Percentiles rank a stretch among this genome's conserved stretches.
phyloP scores from a whole-genome alignment of 2,329 filamentous ascomycete species.

The Colletotrichum kahawae region DNA sequence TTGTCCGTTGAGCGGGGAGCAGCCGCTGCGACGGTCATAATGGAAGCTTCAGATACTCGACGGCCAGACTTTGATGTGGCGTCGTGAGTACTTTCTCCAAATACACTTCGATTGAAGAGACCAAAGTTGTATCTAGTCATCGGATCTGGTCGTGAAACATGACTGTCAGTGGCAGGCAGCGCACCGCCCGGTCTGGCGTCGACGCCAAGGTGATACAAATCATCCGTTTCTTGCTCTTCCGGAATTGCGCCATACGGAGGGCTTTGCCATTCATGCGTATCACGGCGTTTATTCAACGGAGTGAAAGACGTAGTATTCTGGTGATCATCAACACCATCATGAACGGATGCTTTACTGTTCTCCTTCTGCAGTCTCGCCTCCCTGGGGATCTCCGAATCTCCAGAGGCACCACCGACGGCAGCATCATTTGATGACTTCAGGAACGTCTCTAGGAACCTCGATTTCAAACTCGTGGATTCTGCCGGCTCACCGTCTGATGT shows the following conservation, averaged over 20 bases:
- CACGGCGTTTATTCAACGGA: slow-evolving; percentile 33
- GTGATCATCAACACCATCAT: neutral
- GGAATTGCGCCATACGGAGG: slow-evolving; percentile 20
- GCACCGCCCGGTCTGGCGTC: slow-evolving; percentile 32
- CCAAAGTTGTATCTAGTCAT: neutral
- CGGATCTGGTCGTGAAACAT: neutral
- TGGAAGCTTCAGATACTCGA: neutral
- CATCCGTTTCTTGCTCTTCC: neutral
- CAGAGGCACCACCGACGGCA: neutral
- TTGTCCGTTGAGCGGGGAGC: neutral
- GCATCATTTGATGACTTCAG: neutral
- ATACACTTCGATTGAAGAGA: slow-evolving; percentile 29
- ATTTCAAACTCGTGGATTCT: neutral
- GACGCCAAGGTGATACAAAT: slow-evolving; percentile 33
- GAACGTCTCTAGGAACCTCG: neutral
- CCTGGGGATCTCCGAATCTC: neutral
- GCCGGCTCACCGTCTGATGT: neutral
- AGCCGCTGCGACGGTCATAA: neutral
- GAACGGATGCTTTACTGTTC: neutral
- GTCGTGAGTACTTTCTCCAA: slow-evolving; percentile 1
- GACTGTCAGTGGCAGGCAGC: neutral
- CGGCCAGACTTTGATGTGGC: neutral
- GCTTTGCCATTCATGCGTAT: slow-evolving; percentile 36
- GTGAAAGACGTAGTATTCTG: slow-evolving; percentile 38
- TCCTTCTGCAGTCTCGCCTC: neutral